phyloP scores from a whole-genome alignment of 2,329 filamentous ascomycete genomes.

The Alternaria panax region DNA sequence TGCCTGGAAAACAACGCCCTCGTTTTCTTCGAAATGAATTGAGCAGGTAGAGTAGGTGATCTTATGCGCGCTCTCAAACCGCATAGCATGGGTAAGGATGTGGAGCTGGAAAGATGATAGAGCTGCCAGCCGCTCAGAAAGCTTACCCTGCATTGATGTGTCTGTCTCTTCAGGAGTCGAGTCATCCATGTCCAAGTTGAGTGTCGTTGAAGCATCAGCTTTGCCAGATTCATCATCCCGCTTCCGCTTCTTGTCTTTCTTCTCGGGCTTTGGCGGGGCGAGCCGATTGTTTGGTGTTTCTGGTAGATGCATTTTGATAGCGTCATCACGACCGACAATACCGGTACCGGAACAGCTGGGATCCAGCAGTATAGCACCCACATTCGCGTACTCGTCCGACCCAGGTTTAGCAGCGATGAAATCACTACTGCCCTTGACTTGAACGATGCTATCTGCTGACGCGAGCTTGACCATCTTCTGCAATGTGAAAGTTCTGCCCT shows the following conservation, averaged over 20 bases:
- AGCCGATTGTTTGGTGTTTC: constrained; percentile 25
- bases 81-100: constrained; percentile 83
- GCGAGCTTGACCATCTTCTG: constrained; percentile 84
- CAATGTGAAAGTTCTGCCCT: constrained; percentile 73
- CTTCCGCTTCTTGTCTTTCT: constrained; percentile 46
- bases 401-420: constrained; percentile 78
- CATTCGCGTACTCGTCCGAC: constrained; percentile 67
- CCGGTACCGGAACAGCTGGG: constrained; percentile 96
- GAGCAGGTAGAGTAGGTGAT: constrained; percentile 97
- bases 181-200: constrained; percentile 39
- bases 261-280: constrained; percentile 24
- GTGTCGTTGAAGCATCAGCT: constrained; percentile 16
- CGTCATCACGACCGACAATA: constrained; percentile 90
- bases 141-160: constrained; percentile 42
- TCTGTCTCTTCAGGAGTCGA: constrained; percentile 53
- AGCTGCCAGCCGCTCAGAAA: constrained; percentile 68
- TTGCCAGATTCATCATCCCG: constrained; percentile 22
- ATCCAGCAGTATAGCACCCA: constrained; percentile 85
- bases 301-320: constrained; percentile 66
- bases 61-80: constrained; percentile 70
- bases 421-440: constrained; percentile 76
- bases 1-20: constrained; percentile 78
- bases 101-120: constrained; percentile 83
- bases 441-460: constrained; percentile 71
- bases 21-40: constrained; percentile 85